Conservation (phyloP, 129 eudicot species). For the Glebionis coronaria region DNA sequence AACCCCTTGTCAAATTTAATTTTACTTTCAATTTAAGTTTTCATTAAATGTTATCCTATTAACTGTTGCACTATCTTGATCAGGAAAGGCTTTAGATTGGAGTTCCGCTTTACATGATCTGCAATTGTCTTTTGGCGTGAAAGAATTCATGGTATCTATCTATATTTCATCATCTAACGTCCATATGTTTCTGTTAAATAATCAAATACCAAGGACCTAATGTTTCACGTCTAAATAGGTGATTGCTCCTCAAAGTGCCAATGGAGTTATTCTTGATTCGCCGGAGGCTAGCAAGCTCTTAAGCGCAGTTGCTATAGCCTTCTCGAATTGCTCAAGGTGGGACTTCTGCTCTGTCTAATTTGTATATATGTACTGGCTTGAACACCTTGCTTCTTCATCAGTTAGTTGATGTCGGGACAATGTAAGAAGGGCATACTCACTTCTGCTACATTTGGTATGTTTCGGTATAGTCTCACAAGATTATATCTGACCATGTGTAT, state of each 20-base stretch:
- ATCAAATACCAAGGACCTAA: constrained; percentile 5
- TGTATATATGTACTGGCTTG: constrained; percentile 6
- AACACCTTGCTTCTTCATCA: too few species aligned
- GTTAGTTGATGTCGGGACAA: too few species aligned
- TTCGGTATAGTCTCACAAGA: too few species aligned
- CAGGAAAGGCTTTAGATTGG: constrained; percentile 69
- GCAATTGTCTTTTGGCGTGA: too few species aligned
- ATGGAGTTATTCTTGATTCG: constrained; percentile 92
- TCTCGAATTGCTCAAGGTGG: constrained; percentile 89
- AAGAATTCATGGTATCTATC: constrained; percentile 73
- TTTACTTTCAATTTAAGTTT: constrained; percentile 14
- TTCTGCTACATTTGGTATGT: too few species aligned
- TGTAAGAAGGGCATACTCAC: too few species aligned
- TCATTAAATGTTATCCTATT: constrained; percentile 6
- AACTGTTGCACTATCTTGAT: constrained; percentile 18
- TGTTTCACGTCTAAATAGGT: constrained; percentile 19
- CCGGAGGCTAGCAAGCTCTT: constrained; percentile 97
- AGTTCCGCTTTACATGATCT: constrained; percentile 62
- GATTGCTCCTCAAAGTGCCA: too few species aligned
- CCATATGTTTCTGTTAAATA: constrained; percentile 9
- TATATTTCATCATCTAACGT: constrained; percentile 13
- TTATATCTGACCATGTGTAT: too few species aligned
- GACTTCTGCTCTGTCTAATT: constrained; percentile 12
- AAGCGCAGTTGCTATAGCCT: constrained; percentile 95
- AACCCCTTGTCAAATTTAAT: neutral